Evolutionary conservation across 2,329 filamentous ascomycete species (phyloP).

Genomic region (Albophoma yamanashiensis): DNA sequence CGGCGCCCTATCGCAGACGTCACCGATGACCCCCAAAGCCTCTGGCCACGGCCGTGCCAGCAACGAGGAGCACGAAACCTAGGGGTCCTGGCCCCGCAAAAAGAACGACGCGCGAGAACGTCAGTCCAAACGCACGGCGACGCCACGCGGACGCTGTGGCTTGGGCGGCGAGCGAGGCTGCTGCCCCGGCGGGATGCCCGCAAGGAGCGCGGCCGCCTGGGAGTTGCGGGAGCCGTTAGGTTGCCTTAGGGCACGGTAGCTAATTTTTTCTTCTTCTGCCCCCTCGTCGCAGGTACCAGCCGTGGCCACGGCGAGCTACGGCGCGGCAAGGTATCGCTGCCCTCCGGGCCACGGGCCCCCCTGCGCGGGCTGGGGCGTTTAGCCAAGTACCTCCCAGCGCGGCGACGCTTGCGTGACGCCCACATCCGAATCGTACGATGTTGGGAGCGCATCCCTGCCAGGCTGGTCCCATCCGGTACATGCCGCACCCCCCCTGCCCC

Average conservation of each 20-base stretch:
- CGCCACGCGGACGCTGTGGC: not conserved
- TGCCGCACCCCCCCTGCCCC: conserved; percentile 1
- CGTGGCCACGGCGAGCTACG: no score
- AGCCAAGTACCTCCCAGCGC: not conserved
- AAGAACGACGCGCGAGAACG: no score
- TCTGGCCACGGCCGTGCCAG: not conserved
- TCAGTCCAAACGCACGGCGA: not conserved
- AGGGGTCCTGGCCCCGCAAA: not conserved
- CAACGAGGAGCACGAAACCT: not conserved
- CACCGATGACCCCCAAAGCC: not conserved
- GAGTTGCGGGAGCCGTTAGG: not conserved
- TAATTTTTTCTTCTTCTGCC: not conserved
- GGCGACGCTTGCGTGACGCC: not conserved
- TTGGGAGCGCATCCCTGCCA: not conserved
- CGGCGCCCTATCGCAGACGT: not conserved
- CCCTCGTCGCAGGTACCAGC: no score
- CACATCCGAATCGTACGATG: conserved; percentile 5
- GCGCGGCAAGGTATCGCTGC: not conserved
- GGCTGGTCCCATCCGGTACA: conserved; percentile 2
- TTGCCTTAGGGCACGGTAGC: no score
- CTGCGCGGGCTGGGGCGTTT: not conserved
- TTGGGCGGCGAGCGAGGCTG: not conserved
- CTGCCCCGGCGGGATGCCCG: not conserved
- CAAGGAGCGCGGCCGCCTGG: not conserved
- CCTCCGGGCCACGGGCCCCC: not conserved